Percentiles rank a stretch among this genome's conserved stretches.
Evolutionary conservation across 306 rosid species (phyloP).

Genomic region (Vigna reflexopilosa): DNA sequence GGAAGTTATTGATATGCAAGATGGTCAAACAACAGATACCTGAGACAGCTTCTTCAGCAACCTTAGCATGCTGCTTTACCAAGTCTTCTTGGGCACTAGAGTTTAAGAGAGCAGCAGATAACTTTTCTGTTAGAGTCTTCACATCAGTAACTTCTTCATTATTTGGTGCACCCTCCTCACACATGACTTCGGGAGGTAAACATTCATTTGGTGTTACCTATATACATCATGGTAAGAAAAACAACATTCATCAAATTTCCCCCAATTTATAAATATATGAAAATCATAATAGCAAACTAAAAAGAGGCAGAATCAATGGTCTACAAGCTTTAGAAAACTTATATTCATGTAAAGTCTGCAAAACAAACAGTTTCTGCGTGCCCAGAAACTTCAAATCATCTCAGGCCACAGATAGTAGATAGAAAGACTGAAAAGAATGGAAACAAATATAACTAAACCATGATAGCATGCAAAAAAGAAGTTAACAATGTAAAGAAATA

Average conservation of each 20-base stretch:
- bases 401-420: neutral
- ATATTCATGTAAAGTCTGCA: neutral
- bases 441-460: slow-evolving; percentile 31
- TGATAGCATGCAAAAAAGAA: slow-evolving; percentile 28
- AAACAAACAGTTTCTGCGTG: slow-evolving; percentile 15
- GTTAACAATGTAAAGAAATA: slow-evolving; percentile 18
- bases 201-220: slow-evolving; percentile 52
- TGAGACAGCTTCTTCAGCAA: slow-evolving; percentile 87
- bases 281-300: slow-evolving; percentile 33
- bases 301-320: neutral
- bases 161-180: slow-evolving; percentile 55
- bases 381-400: slow-evolving; percentile 15
- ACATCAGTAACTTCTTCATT: slow-evolving; percentile 52
- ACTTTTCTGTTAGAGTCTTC: slow-evolving; percentile 55
- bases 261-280: slow-evolving; percentile 33
- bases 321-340: neutral
- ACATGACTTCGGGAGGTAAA: slow-evolving; percentile 57
- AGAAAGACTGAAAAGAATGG: neutral
- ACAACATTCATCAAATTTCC: slow-evolving; percentile 16
- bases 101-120: slow-evolving; percentile 64
- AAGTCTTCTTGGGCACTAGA: slow-evolving; percentile 67
- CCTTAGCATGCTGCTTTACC: slow-evolving; percentile 79
- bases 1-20: neutral
- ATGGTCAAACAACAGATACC: slow-evolving; percentile 50
- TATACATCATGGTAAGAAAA: slow-evolving; percentile 40